A percentile compares a stretch with the other conserved stretches of the same genome.
Conservation (phyloP, 768 basidiomycete genomes). For the Mycena galericulata region DNA sequence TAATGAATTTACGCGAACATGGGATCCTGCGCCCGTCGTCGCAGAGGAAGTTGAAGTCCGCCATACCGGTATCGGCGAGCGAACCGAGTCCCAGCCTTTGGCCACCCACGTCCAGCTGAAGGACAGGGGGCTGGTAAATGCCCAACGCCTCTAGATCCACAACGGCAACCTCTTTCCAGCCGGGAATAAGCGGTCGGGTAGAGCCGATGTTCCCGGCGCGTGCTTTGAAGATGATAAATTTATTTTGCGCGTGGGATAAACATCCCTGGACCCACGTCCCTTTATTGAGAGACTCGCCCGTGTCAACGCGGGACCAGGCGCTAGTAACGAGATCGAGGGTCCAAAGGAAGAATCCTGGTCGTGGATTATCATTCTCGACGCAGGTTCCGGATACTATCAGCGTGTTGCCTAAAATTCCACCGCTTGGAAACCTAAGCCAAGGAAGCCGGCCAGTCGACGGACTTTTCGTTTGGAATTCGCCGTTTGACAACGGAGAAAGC, state of each 20-base stretch:
- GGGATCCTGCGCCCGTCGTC: conserved; percentile 33
- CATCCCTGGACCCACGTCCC: conserved; percentile 28
- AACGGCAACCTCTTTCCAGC: conserved; percentile 22
- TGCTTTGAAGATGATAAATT: conserved; percentile 30
- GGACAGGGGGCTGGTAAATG: conserved; percentile 34
- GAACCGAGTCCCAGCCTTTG: conserved; percentile 23
- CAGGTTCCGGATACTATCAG: conserved; percentile 32
- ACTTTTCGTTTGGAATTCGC: not conserved
- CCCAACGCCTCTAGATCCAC: conserved; percentile 35
- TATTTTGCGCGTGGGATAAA: conserved; percentile 27
- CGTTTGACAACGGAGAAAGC: conserved; percentile 7
- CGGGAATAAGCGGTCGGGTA: not conserved
- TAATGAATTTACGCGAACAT: conserved; percentile 24
- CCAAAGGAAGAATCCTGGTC: conserved; percentile 24
- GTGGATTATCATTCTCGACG: conserved; percentile 6
- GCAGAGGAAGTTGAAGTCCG: conserved; percentile 33
- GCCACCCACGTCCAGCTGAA: conserved; percentile 1
- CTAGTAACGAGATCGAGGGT: conserved; percentile 25
- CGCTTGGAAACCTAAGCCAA: conserved; percentile 25
- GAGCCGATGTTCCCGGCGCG: not conserved
- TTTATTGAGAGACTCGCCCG: conserved; percentile 6
- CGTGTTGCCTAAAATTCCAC: conserved; percentile 28
- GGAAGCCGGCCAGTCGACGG: not conserved
- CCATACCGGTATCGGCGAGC: conserved; percentile 9
- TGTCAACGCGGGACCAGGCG: conserved; percentile 23